Conservation (phyloP, 192 early-diverging fungal genomes). For the Coemansia asiatica region DNA sequence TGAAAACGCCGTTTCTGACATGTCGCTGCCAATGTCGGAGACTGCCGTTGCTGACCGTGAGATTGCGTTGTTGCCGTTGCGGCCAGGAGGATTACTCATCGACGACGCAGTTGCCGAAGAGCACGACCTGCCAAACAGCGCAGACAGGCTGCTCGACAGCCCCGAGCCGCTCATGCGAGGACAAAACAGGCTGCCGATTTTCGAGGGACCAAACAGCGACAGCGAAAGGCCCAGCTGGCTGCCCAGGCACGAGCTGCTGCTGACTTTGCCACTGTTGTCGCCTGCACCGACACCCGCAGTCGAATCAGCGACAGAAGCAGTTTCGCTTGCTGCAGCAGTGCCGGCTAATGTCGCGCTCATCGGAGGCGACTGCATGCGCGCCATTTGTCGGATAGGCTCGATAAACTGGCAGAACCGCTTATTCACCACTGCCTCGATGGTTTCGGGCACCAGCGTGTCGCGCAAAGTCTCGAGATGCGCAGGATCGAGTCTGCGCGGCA, state of each 20-base stretch:
- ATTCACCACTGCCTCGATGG: slow-evolving; percentile 31
- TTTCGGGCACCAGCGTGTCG: slow-evolving; percentile 25
- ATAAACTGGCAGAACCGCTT: slow-evolving; percentile 29
- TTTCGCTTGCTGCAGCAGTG: not conserved
- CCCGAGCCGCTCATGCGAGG: not conserved
- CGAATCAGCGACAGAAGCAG: not conserved
- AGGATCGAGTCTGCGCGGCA: slow-evolving; percentile 29
- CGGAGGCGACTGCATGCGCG: not conserved
- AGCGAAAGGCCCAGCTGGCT: not conserved
- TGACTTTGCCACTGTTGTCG: not conserved
- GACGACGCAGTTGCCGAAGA: too few species aligned
- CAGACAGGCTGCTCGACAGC: slow-evolving; percentile 36
- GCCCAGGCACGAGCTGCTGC: not conserved
- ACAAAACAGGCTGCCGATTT: not conserved
- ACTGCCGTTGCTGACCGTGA: not conserved
- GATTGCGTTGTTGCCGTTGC: not conserved
- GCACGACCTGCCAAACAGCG: slow-evolving; percentile 26
- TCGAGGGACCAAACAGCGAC: not conserved
- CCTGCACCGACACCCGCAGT: not conserved
- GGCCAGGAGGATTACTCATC: not conserved
- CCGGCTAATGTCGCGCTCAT: not conserved
- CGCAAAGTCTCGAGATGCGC: slow-evolving; percentile 20
- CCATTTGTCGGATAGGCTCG: slow-evolving; percentile 13
- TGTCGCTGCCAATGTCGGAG: not conserved
- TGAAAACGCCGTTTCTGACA: not conserved